Base-by-base conservation (phyloP, 148 eudicot species). In the Vaccinium myrtillus region DNA sequence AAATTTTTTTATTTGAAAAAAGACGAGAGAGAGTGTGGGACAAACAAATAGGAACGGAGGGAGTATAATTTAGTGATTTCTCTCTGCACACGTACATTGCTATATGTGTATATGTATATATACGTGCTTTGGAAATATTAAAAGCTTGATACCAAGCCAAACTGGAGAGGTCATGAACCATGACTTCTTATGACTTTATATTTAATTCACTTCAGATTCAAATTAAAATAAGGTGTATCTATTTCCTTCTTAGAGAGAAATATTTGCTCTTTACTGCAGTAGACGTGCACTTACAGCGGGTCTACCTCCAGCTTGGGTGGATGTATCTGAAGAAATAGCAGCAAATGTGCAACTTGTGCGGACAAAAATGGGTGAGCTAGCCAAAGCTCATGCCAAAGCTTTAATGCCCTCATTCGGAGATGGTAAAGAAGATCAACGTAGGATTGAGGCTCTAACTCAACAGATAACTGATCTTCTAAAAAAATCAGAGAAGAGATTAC, bases 251-350 rank as follows among this genome's bases (percentile, higher is more conserved):
- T 10, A 53, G 70, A 55, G 56, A 75, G 23, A 74, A 54, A 83
- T 43, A 84, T 71, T 86, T 19, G 51, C 75, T 87, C 55, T 87
- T 53, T 89, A 18, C 73, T 89, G 87, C 91, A 91, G 94, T 90
- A 89, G 88, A 86, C 94, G 91, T 87, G 93, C 94, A 82, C 83
- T 91, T 80, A 94, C 98, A 18, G 92, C 94, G 71, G 98, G 99
- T 80, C 89, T 97, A 63, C 99, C 99, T 27, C 99, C 99, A 54
- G 95, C 94, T 81, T 97, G 98, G 99, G 99, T 97, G 81, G 99
- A 97, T 87, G 88, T 94, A 81, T 94, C 99, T 81, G 98, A 97
- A 90, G 99, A 97, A 87, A 90, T 95, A 84, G 88, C 96, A 75
- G 89, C 89, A 78, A 92, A 95, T 88, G 90, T 97, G 85, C 98